A percentile compares a stretch with the other conserved stretches of the same genome.
phyloP scores from a whole-genome alignment of 108 stramenopile genomes.

The Cylindrotheca closterium region DNA sequence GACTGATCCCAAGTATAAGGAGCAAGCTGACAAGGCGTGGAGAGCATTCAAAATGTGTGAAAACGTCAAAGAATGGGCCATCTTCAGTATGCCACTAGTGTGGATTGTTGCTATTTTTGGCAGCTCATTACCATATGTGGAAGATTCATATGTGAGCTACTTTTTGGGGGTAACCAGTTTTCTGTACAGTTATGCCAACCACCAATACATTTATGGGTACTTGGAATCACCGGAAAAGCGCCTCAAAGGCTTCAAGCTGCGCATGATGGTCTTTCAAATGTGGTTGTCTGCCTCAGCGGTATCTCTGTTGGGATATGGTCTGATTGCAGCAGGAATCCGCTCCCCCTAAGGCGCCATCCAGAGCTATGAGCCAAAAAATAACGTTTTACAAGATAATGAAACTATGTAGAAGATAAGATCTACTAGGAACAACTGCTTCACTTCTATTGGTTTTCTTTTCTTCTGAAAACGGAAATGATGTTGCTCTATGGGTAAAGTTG shows the following conservation, averaged over 20 bases:
- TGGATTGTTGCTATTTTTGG: conserved; percentile 20
- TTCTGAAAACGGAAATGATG: too few relatives aligned
- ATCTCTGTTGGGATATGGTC: conserved; percentile 5
- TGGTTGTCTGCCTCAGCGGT: conserved; percentile 25
- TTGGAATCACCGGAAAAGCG: conserved; percentile 12
- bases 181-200: conserved; percentile 2
- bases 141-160: conserved; percentile 2
- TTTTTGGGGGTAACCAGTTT: not conserved
- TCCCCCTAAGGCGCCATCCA: too few relatives aligned
- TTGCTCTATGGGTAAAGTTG: too few relatives aligned
- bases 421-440: too few relatives aligned
- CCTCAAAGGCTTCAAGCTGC: conserved; percentile 12
- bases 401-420: too few relatives aligned
- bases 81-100: conserved; percentile 12
- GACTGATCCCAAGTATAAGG: conserved; percentile 23
- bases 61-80: conserved; percentile 26
- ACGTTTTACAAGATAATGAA: too few relatives aligned
- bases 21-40: conserved; percentile 5
- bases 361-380: too few relatives aligned
- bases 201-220: conserved; percentile 18
- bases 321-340: conserved; percentile 3
- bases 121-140: conserved; percentile 8
- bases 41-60: conserved; percentile 22
- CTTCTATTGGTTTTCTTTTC: too few relatives aligned
- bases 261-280: conserved; percentile 2